Percentiles rank a stretch among this genome's conserved stretches.
These are phyloP conservation scores for Vanderwaltozyma yarrowii DNA, from an alignment of 805 yeast genomes.

Conservation along the genomic window DNA sequence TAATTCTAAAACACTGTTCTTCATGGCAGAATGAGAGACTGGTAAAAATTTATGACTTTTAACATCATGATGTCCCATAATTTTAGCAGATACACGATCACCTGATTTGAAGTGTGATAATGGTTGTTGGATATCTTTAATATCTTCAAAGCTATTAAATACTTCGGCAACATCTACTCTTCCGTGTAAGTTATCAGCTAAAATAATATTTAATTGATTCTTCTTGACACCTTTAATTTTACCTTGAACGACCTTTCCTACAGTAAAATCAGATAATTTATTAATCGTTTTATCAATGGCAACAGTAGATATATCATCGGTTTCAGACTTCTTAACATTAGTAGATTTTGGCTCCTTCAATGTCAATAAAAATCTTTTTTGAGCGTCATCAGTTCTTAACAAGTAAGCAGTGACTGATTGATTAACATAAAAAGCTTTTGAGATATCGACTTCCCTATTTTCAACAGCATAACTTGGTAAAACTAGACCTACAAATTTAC, in stretches of 20 bases:
- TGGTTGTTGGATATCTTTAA: conserved; percentile 49
- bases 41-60: conserved; percentile 60
- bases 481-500: conserved; percentile 72
- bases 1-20: conserved; percentile 53
- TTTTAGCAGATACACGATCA: conserved; percentile 46
- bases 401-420: conserved; percentile 69
- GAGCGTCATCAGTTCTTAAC: conserved; percentile 54
- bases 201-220: conserved; percentile 61
- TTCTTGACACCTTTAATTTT: conserved; percentile 51
- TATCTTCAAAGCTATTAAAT: conserved; percentile 42
- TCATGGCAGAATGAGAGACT: conserved; percentile 46
- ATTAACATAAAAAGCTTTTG: conserved; percentile 43
- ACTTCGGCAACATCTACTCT: conserved; percentile 69
- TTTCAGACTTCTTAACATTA: conserved; percentile 5
- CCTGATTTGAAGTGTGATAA: conserved; percentile 49
- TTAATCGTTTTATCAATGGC: conserved; percentile 52
- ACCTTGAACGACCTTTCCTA: conserved; percentile 57
- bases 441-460: conserved; percentile 42
- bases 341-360: conserved; percentile 32
- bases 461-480: conserved; percentile 61
- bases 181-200: conserved; percentile 73
- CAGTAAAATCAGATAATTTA: conserved; percentile 38
- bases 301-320: conserved; percentile 29
- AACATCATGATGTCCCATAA: conserved; percentile 70
- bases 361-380: conserved; percentile 61